These are phyloP conservation scores for Podila minutissima DNA, from an alignment of 192 early-diverging fungal genomes.

Conservation along the genomic window DNA sequence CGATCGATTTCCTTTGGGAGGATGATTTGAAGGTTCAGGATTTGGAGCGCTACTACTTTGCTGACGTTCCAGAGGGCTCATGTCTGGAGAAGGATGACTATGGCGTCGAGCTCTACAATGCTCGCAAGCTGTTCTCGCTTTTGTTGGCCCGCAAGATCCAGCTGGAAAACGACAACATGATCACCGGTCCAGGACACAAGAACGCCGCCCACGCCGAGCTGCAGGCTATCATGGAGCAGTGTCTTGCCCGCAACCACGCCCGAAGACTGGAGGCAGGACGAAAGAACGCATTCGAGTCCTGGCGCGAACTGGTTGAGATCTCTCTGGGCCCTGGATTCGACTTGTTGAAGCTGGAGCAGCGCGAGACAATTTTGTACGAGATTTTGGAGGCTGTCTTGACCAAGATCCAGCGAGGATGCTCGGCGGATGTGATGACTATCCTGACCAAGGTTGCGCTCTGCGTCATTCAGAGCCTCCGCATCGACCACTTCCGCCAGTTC, in stretches of 20 bases:
- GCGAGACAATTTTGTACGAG: conserved; percentile 70
- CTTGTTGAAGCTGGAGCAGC: conserved; percentile 66
- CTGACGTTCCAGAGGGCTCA: conserved; percentile 56
- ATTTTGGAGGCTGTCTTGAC: conserved; percentile 74
- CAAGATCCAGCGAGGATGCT: conserved; percentile 59
- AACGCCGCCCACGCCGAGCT: conserved; percentile 64
- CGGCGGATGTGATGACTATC: conserved; percentile 58
- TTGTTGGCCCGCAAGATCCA: conserved; percentile 58
- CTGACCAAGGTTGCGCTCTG: conserved; percentile 67
- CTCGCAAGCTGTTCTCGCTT: conserved; percentile 71
- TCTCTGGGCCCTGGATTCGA: conserved; percentile 73
- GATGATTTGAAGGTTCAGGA: conserved; percentile 48
- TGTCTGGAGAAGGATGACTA: conserved; percentile 63
- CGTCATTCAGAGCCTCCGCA: conserved; percentile 63
- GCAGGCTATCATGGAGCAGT: conserved; percentile 65
- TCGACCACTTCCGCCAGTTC: conserved; percentile 63
- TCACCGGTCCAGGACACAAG: conserved; percentile 56
- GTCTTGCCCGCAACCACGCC: conserved; percentile 78
- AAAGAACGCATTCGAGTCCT: conserved; percentile 76
- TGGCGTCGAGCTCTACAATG: conserved; percentile 73
- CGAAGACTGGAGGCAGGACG: conserved; percentile 76
- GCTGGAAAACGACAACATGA: conserved; percentile 55
- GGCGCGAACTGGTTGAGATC: conserved; percentile 85
- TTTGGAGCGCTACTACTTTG: conserved; percentile 50
- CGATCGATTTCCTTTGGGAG: conserved; percentile 69